phyloP scores from a whole-genome alignment of 148 eudicot genomes.

The Vaccinium darrowii region DNA sequence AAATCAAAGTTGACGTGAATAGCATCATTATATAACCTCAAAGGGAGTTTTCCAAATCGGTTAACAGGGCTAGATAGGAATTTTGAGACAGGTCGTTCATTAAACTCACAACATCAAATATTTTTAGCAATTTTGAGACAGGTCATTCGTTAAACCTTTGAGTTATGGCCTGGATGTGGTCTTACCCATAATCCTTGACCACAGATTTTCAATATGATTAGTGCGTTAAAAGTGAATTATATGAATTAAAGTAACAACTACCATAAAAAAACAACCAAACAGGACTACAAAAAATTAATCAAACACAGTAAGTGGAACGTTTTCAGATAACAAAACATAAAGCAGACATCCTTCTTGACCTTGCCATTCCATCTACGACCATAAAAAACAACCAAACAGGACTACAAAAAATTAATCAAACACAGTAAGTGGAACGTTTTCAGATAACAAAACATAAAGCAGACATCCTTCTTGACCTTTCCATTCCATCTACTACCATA shows the following conservation, averaged over 20 bases:
- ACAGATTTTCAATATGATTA: neutral
- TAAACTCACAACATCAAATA: too few species aligned
- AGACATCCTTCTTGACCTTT: neutral
- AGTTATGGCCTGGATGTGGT: neutral
- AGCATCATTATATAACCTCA: too few species aligned
- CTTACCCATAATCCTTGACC: neutral
- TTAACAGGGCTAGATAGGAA: too few species aligned
- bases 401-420: neutral
- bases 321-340: neutral
- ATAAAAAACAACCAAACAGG: neutral
- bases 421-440: neutral
- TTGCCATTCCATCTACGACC: neutral
- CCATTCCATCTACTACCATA: neutral
- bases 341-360: neutral
- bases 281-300: neutral
- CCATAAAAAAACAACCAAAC: neutral
- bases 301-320: neutral
- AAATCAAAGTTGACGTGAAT: too few species aligned
- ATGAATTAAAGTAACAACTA: neutral
- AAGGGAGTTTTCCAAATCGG: too few species aligned
- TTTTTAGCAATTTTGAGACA: too few species aligned
- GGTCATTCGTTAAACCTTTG: neutral
- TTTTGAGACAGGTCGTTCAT: too few species aligned
- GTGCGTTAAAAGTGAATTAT: neutral
- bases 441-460: neutral